Percentiles rank a stretch among this genome's conserved stretches.
phyloP scores from a whole-genome alignment of 371 early-diverging fungal species.

The Syncephalastrum sp. region DNA sequence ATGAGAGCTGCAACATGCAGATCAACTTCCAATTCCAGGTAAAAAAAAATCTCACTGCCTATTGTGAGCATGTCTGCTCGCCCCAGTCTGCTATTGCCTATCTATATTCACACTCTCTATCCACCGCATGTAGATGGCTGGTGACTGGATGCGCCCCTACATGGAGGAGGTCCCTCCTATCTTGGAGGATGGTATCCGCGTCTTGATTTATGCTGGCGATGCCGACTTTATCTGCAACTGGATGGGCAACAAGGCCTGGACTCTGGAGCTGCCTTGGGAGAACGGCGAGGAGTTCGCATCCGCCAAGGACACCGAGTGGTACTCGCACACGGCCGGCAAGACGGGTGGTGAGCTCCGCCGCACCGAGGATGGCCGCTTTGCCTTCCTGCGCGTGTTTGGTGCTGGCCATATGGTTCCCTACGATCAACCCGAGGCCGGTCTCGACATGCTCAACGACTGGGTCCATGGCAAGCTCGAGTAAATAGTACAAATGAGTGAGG shows the following conservation, averaged over 20 bases:
- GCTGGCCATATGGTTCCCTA: conserved; percentile 91
- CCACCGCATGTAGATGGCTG: conserved; percentile 43
- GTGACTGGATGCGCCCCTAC: conserved; percentile 90
- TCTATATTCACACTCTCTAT: too few relatives aligned
- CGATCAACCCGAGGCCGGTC: conserved; percentile 49
- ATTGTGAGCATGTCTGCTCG: conserved; percentile 59
- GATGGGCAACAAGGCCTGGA: conserved; percentile 92
- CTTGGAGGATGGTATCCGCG: conserved; percentile 77
- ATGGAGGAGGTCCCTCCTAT: conserved; percentile 67
- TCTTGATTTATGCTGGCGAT: conserved; percentile 86
- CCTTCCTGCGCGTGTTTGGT: conserved; percentile 83
- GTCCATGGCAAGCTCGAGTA: conserved; percentile 34
- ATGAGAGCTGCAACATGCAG: conserved; percentile 75
- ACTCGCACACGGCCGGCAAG: conserved; percentile 20
- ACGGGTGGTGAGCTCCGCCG: conserved; percentile 73
- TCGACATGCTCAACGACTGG: conserved; percentile 70
- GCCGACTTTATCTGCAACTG: conserved; percentile 88
- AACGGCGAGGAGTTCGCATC: conserved; percentile 64
- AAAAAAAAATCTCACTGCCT: conserved; percentile 59
- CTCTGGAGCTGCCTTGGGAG: conserved; percentile 76
- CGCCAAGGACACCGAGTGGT: conserved; percentile 57
- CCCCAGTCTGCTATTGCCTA: conserved; percentile 1
- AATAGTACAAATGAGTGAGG: background rate
- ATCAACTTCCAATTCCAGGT: conserved; percentile 54
- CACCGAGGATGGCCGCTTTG: conserved; percentile 55